phyloP scores from a whole-genome alignment of 1,139 yeast genomes.

The Yamadazyma jaroonii region DNA sequence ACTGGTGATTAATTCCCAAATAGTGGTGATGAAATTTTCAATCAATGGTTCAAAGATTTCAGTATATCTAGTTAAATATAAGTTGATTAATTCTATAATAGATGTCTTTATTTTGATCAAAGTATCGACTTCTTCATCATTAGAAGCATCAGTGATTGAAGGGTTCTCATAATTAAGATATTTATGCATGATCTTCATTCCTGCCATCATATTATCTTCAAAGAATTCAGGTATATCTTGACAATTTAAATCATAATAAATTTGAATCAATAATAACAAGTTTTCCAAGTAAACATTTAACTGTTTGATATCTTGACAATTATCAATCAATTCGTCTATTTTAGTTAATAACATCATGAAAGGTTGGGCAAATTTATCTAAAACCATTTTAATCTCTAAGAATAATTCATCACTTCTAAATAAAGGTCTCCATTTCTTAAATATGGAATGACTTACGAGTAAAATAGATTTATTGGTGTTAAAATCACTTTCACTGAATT shows the following conservation, averaged over 20 bases:
- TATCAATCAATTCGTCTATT: constrained; percentile 64
- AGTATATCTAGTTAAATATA: constrained; percentile 87
- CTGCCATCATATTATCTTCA: constrained; percentile 79
- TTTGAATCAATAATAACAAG: constrained; percentile 66
- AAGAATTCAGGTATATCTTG: constrained; percentile 98
- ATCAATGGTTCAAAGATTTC: constrained; percentile 82
- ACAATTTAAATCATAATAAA: constrained; percentile 91
- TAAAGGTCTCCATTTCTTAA: constrained; percentile 94
- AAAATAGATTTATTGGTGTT: constrained; percentile 80
- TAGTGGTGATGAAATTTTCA: constrained; percentile 72
- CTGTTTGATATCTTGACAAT: constrained; percentile 40
- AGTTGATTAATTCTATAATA: constrained; percentile 78
- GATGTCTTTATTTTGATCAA: constrained; percentile 76
- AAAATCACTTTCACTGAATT: constrained; percentile 64
- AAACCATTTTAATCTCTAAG: constrained; percentile 80
- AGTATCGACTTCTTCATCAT: constrained; percentile 72
- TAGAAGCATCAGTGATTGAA: constrained; percentile 52
- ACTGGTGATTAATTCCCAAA: constrained; percentile 75
- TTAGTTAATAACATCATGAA: constrained; percentile 64
- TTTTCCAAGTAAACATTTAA: constrained; percentile 64
- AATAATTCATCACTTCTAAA: constrained; percentile 89
- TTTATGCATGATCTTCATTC: constrained; percentile 81
- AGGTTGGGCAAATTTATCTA: constrained; percentile 82
- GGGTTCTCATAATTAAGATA: constrained; percentile 64
- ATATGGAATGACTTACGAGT: constrained; percentile 91